These are phyloP conservation scores for Nicotiana otophora DNA, from an alignment of 257 asterid genomes.

Conservation along the genomic window DNA sequence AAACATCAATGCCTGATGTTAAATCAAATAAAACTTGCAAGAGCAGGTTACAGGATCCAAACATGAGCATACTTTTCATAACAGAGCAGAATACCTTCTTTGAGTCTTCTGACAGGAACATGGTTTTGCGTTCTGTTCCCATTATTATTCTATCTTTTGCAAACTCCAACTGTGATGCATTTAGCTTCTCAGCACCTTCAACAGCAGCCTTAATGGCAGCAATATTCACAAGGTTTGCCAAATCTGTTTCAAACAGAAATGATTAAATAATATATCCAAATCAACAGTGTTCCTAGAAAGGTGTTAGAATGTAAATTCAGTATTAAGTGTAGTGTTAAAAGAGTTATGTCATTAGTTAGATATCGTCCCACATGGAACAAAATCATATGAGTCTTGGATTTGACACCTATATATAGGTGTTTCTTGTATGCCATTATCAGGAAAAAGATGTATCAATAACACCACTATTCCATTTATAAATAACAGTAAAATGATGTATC, in stretches of 20 bases:
- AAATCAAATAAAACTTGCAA: neutral
- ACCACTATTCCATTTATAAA: neutral
- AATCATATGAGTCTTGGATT: slow-evolving; percentile 1
- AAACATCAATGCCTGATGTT: neutral
- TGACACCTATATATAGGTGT: neutral
- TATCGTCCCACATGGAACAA: neutral
- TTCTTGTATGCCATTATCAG: neutral
- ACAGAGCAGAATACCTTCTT: slow-evolving; percentile 52
- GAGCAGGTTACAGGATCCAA: neutral
- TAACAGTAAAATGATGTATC: neutral
- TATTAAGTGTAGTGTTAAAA: neutral
- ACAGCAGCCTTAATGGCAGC: slow-evolving; percentile 99
- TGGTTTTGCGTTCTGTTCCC: slow-evolving; percentile 98
- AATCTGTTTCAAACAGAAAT: slow-evolving; percentile 42
- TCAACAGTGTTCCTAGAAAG: neutral
- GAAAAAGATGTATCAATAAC: neutral
- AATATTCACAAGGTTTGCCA: slow-evolving; percentile 85
- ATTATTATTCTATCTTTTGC: slow-evolving; percentile 96
- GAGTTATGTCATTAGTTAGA: neutral
- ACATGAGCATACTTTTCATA: neutral
- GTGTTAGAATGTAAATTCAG: neutral
- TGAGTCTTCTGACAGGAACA: slow-evolving; percentile 89
- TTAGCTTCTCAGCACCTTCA: slow-evolving; percentile 93
- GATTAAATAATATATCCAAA: neutral
- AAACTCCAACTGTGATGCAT: slow-evolving; percentile 69